Conservation (phyloP, 2,329 filamentous ascomycete genomes). For the Camillea tinctor region DNA sequence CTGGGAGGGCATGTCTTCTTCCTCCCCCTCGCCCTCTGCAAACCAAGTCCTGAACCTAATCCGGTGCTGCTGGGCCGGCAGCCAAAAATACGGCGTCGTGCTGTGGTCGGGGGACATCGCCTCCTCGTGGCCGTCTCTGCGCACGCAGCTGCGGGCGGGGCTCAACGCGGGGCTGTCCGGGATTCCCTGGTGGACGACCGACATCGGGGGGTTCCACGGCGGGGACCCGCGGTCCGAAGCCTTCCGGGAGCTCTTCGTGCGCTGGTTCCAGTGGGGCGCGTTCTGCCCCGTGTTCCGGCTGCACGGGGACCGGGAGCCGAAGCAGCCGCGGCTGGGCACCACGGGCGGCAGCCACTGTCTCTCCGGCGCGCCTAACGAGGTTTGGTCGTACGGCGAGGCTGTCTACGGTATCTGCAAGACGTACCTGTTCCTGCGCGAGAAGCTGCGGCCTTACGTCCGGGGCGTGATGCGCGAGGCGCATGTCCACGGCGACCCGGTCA, state of each 20-base stretch:
- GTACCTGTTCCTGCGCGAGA: slow-evolving; percentile 58
- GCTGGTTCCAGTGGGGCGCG: slow-evolving; percentile 69
- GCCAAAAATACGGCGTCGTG: slow-evolving; percentile 62
- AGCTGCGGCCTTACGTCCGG: slow-evolving; percentile 57
- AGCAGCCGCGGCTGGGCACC: slow-evolving; percentile 34
- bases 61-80: slow-evolving; percentile 50
- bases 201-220: slow-evolving; percentile 69
- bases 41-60: slow-evolving; percentile 51
- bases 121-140: slow-evolving; percentile 58
- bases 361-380: slow-evolving; percentile 58
- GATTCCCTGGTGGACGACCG: slow-evolving; percentile 68
- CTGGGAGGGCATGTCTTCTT: slow-evolving; percentile 43
- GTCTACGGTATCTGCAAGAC: slow-evolving; percentile 59
- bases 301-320: slow-evolving; percentile 64
- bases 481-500: slow-evolving; percentile 58
- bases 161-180: slow-evolving; percentile 65
- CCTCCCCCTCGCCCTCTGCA: slow-evolving; percentile 41
- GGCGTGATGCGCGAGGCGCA: slow-evolving; percentile 59
- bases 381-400: slow-evolving; percentile 64
- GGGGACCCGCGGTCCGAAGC: slow-evolving; percentile 53
- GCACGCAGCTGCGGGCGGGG: slow-evolving; percentile 61
- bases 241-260: slow-evolving; percentile 62
- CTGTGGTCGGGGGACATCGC: slow-evolving; percentile 70
- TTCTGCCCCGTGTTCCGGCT: slow-evolving; percentile 68
- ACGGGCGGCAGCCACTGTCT: slow-evolving; percentile 41